phyloP scores from a whole-genome alignment of 139 green algal genomes.

The Closterium sp. region DNA sequence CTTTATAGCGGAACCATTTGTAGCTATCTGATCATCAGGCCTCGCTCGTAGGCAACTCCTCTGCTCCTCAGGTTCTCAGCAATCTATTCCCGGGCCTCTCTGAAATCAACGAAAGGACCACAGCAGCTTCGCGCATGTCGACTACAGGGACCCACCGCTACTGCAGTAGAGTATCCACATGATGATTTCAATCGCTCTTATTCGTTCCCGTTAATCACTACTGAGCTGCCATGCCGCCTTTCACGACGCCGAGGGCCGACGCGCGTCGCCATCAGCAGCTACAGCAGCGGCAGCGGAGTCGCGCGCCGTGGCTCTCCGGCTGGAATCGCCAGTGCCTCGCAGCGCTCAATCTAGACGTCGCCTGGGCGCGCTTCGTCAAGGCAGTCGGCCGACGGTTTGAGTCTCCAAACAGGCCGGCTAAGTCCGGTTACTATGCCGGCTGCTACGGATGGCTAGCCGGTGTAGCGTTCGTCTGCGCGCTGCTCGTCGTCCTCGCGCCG shows the following conservation, averaged over 20 bases:
- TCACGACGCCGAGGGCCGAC: background rate
- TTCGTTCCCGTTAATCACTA: no score
- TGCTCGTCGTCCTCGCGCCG: background rate
- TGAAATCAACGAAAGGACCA: no score
- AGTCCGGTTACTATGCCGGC: background rate
- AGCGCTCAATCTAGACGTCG: background rate
- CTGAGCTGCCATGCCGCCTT: no score
- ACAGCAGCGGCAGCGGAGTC: background rate
- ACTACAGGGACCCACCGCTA: no score
- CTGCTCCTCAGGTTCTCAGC: no score
- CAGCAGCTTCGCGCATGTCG: no score
- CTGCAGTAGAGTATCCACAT: no score
- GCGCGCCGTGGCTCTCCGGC: background rate
- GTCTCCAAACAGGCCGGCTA: background rate
- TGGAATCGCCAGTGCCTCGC: background rate
- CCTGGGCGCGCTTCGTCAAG: background rate
- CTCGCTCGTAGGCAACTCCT: no score
- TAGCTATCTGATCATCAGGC: no score
- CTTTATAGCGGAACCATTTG: no score
- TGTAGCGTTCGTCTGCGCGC: background rate
- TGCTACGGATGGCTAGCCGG: background rate
- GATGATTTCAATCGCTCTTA: no score
- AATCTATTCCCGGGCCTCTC: no score
- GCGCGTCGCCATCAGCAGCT: background rate
- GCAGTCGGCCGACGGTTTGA: background rate